These are phyloP conservation scores for Astrothelium subdiscretum DNA, from an alignment of 495 filamentous ascomycete species.

Conservation along the genomic window DNA sequence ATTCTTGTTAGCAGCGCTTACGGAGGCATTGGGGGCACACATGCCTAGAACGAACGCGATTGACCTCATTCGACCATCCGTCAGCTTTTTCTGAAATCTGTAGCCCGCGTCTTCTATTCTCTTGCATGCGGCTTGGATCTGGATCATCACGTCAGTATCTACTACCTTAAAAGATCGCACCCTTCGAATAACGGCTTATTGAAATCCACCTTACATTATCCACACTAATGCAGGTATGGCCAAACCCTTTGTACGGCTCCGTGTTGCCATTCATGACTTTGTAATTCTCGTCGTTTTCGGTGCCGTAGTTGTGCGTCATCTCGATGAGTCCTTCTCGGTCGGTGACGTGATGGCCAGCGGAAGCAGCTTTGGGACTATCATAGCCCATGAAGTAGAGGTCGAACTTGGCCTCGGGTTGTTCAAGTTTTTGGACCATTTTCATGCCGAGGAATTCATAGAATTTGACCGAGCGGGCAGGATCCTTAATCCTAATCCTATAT, in stretches of 20 bases:
- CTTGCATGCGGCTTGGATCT: slow-evolving; percentile 64
- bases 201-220: slow-evolving; percentile 54
- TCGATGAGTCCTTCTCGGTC: slow-evolving; percentile 86
- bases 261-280: slow-evolving; percentile 79
- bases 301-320: slow-evolving; percentile 95
- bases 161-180: neutral
- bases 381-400: slow-evolving; percentile 79
- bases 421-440: slow-evolving; percentile 64
- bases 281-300: slow-evolving; percentile 74
- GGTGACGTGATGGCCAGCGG: slow-evolving; percentile 52
- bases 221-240: slow-evolving; percentile 77
- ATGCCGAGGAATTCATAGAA: slow-evolving; percentile 94
- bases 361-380: slow-evolving; percentile 50
- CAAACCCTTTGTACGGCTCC: slow-evolving; percentile 78
- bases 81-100: slow-evolving; percentile 84
- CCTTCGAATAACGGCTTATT: neutral
- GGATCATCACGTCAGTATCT: neutral
- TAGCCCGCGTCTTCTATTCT: slow-evolving; percentile 83
- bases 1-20: neutral
- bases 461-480: slow-evolving; percentile 82
- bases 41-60: slow-evolving; percentile 70
- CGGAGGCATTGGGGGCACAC: neutral
- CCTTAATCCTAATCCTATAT: slow-evolving; percentile 81
- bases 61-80: slow-evolving; percentile 74
- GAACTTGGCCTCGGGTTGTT: slow-evolving; percentile 71